Percentiles rank a stretch among this genome's conserved stretches.
Evolutionary conservation across 257 asterid species (phyloP).

Genomic region (Lycium barbarum): DNA sequence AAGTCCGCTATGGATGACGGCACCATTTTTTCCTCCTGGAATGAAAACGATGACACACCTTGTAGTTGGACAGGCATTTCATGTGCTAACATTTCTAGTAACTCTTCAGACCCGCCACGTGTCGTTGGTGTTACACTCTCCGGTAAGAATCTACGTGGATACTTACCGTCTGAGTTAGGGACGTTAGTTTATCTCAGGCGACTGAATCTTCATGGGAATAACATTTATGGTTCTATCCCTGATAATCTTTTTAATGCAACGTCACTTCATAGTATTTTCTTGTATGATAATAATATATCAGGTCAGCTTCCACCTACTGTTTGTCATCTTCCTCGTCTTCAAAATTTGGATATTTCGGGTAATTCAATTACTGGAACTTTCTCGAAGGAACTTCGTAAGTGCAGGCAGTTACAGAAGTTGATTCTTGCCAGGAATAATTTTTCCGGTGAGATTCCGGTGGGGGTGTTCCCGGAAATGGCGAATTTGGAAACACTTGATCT

Average conservation of each 20-base stretch:
- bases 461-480: conserved; percentile 79
- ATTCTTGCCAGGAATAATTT: conserved; percentile 66
- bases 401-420: conserved; percentile 80
- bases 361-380: conserved; percentile 77
- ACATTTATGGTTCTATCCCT: conserved; percentile 79
- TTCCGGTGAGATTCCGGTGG: conserved; percentile 70
- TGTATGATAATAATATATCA: conserved; percentile 78
- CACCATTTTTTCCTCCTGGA: conserved; percentile 71
- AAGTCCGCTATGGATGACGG: conserved; percentile 74
- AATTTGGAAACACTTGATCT: conserved; percentile 84
- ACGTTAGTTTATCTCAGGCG: conserved; percentile 78
- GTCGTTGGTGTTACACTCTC: conserved; percentile 77
- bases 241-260: conserved; percentile 85
- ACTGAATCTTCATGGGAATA: conserved; percentile 80
- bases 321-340: conserved; percentile 77
- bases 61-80: conserved; percentile 91
- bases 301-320: conserved; percentile 77
- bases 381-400: conserved; percentile 67
- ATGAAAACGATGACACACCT: conserved; percentile 74
- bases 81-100: conserved; percentile 72
- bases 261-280: conserved; percentile 81
- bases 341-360: conserved; percentile 72
- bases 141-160: conserved; percentile 75
- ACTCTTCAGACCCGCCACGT: conserved; percentile 54
- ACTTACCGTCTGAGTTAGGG: conserved; percentile 95